Conservation (phyloP, 371 early-diverging fungal species). For the Mortierella sp. region DNA sequence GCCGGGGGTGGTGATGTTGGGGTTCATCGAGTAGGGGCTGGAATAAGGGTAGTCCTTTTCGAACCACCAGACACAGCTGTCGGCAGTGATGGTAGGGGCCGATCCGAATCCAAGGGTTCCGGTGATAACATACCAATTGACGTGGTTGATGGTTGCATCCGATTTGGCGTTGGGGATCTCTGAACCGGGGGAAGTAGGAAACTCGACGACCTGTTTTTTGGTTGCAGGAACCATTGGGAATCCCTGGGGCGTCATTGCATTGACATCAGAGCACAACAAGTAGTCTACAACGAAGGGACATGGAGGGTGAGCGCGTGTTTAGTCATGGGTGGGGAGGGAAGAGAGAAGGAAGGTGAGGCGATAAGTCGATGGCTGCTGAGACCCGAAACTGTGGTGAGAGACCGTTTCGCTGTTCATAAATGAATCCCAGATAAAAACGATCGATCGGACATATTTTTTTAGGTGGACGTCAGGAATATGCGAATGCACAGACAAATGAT, state of each 20-base stretch:
- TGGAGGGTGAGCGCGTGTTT: background rate
- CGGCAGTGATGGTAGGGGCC: conserved; percentile 38
- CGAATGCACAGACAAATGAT: background rate
- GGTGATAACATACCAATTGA: conserved; percentile 57
- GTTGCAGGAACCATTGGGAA: conserved; percentile 42
- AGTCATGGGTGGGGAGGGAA: background rate
- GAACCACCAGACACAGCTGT: conserved; percentile 63
- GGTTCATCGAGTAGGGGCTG: conserved; percentile 58
- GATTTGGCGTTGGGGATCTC: conserved; percentile 44
- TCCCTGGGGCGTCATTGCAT: conserved; percentile 52
- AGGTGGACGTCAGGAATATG: background rate
- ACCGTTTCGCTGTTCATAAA: background rate
- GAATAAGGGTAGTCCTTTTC: conserved; percentile 63
- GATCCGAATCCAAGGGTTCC: conserved; percentile 42
- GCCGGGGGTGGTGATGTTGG: conserved; percentile 50
- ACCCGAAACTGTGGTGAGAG: background rate
- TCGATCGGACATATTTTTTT: background rate
- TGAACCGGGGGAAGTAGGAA: conserved; percentile 44
- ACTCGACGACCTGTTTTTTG: conserved; percentile 34
- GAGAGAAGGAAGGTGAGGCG: background rate
- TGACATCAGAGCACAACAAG: conserved; percentile 47
- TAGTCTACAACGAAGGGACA: conserved; percentile 25
- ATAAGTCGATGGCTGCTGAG: background rate
- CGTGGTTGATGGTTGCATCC: conserved; percentile 49
- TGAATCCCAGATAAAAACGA: background rate